A percentile compares a stretch with the other conserved stretches of the same genome.
phyloP scores from a whole-genome alignment of 139 green algal species.

The Volvox africanus region DNA sequence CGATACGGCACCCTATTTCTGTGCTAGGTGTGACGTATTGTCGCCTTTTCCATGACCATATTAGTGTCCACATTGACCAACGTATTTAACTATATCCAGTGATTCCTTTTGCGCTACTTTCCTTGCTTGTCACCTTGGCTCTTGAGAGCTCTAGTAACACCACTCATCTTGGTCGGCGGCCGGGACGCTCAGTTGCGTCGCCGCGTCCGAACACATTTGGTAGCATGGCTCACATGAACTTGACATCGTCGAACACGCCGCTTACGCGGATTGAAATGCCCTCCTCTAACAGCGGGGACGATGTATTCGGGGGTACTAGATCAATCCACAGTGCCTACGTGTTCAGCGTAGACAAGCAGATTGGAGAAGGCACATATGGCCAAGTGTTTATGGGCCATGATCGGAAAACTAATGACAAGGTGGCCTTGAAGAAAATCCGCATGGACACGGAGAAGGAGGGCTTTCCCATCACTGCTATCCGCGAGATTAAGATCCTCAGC shows the following conservation, averaged over 20 bases:
- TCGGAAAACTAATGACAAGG: conserved; percentile 55
- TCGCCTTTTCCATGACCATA: too few species aligned
- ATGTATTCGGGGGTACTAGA: conserved; percentile 76
- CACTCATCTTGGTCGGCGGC: not conserved
- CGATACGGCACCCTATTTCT: too few species aligned
- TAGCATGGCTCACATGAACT: not conserved
- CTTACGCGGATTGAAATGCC: conserved; percentile 46
- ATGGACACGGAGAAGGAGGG: conserved; percentile 99
- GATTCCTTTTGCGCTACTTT: too few species aligned
- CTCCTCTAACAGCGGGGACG: conserved; percentile 27
- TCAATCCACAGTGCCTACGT: conserved; percentile 78
- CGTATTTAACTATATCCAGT: too few species aligned
- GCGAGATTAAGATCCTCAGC: conserved; percentile 98
- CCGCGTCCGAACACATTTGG: not conserved
- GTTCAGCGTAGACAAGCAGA: conserved; percentile 70
- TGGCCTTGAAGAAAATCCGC: conserved; percentile 98
- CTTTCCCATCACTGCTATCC: conserved; percentile 98
- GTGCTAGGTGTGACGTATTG: too few species aligned
- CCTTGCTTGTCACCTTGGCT: too few species aligned
- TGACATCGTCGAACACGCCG: not conserved
- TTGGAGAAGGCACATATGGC: conserved; percentile 92
- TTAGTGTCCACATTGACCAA: too few species aligned
- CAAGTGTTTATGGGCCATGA: conserved; percentile 70
- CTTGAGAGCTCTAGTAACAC: not conserved
- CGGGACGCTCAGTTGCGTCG: not conserved